These are phyloP conservation scores for Starmerella vaccinii DNA, from an alignment of 805 yeast genomes.

Conservation along the genomic window DNA sequence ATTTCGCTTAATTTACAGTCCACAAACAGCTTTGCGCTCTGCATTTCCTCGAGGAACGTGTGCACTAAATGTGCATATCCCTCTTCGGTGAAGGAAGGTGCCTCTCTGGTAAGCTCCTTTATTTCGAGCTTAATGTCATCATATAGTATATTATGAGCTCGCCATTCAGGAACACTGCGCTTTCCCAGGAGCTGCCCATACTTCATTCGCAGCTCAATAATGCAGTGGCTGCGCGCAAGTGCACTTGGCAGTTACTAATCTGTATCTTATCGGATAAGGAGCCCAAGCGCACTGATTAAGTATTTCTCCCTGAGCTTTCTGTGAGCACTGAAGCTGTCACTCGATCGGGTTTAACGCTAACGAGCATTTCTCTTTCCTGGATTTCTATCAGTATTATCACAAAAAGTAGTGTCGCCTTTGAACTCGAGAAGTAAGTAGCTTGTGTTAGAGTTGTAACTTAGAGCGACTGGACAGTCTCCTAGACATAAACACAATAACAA, in stretches of 20 bases:
- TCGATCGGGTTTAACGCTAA: too few species aligned
- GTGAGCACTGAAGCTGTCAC: too few species aligned
- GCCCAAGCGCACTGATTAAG: too few species aligned
- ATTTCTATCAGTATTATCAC: too few species aligned
- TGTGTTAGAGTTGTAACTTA: too few species aligned
- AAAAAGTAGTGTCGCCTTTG: too few species aligned
- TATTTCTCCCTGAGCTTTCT: too few species aligned
- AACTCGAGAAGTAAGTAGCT: too few species aligned
- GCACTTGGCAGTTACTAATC: neutral
- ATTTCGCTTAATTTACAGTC: constrained; percentile 60
- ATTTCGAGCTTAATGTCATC: constrained; percentile 62
- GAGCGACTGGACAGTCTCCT: too few species aligned
- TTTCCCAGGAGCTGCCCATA: constrained; percentile 68
- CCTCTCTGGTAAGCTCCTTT: constrained; percentile 40
- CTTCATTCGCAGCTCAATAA: constrained; percentile 45
- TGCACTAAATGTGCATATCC: constrained; percentile 14
- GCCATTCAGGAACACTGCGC: constrained; percentile 83
- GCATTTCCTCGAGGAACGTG: constrained; percentile 20
- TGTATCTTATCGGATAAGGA: neutral
- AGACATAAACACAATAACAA: too few species aligned
- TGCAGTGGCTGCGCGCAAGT: neutral
- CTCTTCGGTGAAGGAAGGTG: constrained; percentile 7
- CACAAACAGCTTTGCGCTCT: constrained; percentile 45
- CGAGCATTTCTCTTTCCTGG: too few species aligned
- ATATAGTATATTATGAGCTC: constrained; percentile 70